Evolutionary conservation across 352 stramenopile genomes (phyloP), one percentile per base, ranked within the genome.

Genomic region (Phytophthora chlamydospora): DNA sequence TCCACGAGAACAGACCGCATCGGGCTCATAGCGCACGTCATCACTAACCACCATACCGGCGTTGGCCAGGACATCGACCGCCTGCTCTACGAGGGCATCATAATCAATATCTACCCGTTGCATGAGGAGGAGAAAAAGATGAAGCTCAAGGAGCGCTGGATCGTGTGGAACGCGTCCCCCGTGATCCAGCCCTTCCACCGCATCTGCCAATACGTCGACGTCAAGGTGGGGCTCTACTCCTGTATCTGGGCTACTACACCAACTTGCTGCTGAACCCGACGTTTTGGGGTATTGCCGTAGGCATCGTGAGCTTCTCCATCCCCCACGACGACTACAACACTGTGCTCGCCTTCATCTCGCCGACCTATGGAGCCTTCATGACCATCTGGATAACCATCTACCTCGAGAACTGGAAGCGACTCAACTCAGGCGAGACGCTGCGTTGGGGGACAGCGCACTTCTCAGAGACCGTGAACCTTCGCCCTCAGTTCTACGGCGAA

Each of bases 201-300:
- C 24, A 88, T 94, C 48, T 89, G 85, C 56, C 75, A 89, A 53
- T 94, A 94, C 67, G 92, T 92, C 70, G 85, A 83, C 47, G 83
- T 89, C 57, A 90, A 98, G 70, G 91, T 99, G 53, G 91, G 91
- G 16, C 97, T 99, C 54, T 99, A 99, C 76, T 99, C 69, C 75
- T 97, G 33, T 99, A 97, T 86, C 60, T 99, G 17, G 93, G 98
- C 12, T 94, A 99, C 73, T 97, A 96, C 71, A 98, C 95, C 35
- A 93, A 95, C 52, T 98, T 97, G 83, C 77, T 99, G 27, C 64
- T 98, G 14, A 96, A 97, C 50, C 87, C 97, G 17, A 95, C 90
- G 36, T 49, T 98, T 17, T 60, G 98, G 40, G 96, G 96, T 2
- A 75, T 95, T 36, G 53, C 97, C 32, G 90, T 97, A 29, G 93